Percentiles rank a stretch among this genome's conserved stretches.
phyloP scores from a whole-genome alignment of 257 asterid species.

The Solanum dulcamara region DNA sequence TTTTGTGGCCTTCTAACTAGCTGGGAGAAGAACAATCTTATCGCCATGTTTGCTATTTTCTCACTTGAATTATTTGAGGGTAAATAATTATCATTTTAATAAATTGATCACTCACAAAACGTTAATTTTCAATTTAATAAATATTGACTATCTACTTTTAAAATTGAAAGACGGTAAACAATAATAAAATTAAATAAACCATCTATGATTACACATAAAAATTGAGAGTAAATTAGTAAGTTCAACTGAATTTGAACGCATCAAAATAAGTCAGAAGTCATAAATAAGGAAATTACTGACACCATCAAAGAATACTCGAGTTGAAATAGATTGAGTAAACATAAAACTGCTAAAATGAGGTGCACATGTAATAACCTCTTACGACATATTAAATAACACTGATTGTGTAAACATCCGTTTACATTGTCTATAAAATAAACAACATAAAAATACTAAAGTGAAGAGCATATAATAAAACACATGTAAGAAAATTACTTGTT shows the following conservation, averaged over 20 bases:
- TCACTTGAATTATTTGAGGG: too few relatives aligned
- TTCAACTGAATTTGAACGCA: not conserved
- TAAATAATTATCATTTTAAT: too few relatives aligned
- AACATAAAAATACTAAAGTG: not conserved
- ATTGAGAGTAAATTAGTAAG: not conserved
- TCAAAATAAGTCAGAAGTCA: not conserved
- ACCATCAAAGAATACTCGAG: not conserved
- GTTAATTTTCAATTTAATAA: too few relatives aligned
- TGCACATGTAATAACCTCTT: not conserved
- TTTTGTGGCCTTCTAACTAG: too few relatives aligned
- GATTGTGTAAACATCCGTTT: not conserved
- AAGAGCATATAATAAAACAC: not conserved
- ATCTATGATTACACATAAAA: too few relatives aligned
- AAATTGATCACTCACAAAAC: too few relatives aligned
- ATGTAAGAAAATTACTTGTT: not conserved
- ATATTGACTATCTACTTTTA: too few relatives aligned
- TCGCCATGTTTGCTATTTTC: too few relatives aligned
- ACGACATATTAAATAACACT: not conserved
- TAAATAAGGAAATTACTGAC: fast-evolving
- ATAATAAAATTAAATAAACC: too few relatives aligned
- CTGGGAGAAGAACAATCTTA: too few relatives aligned
- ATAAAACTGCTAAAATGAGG: not conserved
- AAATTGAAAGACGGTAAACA: too few relatives aligned
- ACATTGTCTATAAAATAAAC: not conserved
- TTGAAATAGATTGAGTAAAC: not conserved